A percentile compares a stretch with the other conserved stretches of the same genome.
These are phyloP conservation scores for Sicyos baderoa DNA, from an alignment of 306 rosid species.

Conservation along the genomic window DNA sequence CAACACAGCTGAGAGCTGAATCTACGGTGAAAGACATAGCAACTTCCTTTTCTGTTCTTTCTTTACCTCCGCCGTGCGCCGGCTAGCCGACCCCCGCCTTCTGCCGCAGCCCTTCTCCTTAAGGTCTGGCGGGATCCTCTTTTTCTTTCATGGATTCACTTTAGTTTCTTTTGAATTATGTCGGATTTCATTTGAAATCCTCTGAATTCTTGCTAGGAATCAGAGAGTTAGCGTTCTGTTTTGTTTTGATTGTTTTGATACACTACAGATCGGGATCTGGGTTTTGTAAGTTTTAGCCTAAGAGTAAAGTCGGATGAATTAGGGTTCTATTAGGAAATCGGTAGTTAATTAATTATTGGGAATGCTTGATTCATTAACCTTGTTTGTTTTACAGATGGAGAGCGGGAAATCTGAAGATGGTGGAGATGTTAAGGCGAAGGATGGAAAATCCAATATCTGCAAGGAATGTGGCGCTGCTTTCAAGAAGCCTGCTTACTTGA, in stretches of 20 bases:
- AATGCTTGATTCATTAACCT: background rate
- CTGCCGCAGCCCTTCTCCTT: background rate
- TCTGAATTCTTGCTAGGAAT: background rate
- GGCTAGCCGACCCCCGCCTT: background rate
- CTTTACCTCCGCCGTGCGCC: background rate
- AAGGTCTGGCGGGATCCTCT: background rate
- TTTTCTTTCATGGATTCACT: background rate
- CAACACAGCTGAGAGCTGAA: constrained; percentile 15
- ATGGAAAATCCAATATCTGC: constrained; percentile 40
- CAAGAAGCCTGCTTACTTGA: constrained; percentile 60
- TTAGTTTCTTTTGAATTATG: background rate
- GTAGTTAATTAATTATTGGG: background rate
- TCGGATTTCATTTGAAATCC: background rate
- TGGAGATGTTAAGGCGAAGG: constrained; percentile 28
- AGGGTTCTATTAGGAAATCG: background rate
- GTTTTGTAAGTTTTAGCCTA: background rate
- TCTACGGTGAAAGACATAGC: constrained; percentile 31
- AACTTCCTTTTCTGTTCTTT: too few relatives aligned
- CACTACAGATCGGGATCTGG: background rate
- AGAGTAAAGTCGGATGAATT: background rate
- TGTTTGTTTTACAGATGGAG: constrained; percentile 36
- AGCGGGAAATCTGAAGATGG: constrained; percentile 25
- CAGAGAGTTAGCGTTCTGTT: background rate
- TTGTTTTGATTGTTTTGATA: too few relatives aligned
- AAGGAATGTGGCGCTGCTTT: constrained; percentile 60